A percentile compares a stretch with the other conserved stretches of the same genome.
Evolutionary conservation across 495 filamentous ascomycete species (phyloP).

Genomic region (Aspergillus avenaceus): DNA sequence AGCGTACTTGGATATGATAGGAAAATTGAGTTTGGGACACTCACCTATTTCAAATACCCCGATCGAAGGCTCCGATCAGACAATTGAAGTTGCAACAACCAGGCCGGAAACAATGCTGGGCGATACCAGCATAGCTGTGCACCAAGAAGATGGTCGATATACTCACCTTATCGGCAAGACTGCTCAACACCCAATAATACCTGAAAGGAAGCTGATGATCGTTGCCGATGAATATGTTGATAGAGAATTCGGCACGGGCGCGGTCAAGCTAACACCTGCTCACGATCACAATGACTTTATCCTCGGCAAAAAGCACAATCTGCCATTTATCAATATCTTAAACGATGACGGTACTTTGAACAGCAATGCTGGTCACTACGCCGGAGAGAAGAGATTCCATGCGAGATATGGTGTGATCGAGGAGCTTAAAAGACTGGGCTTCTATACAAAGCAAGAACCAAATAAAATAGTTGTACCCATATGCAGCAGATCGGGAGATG

Average conservation of each 20-base stretch:
- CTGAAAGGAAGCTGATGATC: conserved; percentile 62
- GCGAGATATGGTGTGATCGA: conserved; percentile 67
- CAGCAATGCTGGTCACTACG: conserved; percentile 55
- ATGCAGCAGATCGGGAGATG: conserved; percentile 68
- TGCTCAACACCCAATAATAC: conserved; percentile 67
- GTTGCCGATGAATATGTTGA: conserved; percentile 69
- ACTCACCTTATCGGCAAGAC: conserved; percentile 66
- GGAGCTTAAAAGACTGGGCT: conserved; percentile 62
- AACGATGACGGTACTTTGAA: conserved; percentile 63
- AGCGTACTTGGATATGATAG: conserved; percentile 61
- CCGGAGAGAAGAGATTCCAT: conserved; percentile 72
- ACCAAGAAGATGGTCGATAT: conserved; percentile 63
- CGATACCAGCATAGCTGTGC: conserved; percentile 72
- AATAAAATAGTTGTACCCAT: conserved; percentile 76
- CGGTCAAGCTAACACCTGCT: conserved; percentile 74
- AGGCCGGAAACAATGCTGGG: conserved; percentile 80
- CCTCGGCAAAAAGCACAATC: conserved; percentile 63
- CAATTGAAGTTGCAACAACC: conserved; percentile 74
- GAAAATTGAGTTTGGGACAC: conserved; percentile 70
- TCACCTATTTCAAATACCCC: conserved; percentile 69
- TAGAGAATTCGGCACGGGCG: conserved; percentile 75
- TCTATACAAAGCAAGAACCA: conserved; percentile 75
- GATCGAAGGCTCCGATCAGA: conserved; percentile 59
- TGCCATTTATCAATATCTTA: conserved; percentile 46
- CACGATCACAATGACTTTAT: conserved; percentile 78